phyloP scores from a whole-genome alignment of 2,329 filamentous ascomycete species.

The Plenodomus tracheiphilus region DNA sequence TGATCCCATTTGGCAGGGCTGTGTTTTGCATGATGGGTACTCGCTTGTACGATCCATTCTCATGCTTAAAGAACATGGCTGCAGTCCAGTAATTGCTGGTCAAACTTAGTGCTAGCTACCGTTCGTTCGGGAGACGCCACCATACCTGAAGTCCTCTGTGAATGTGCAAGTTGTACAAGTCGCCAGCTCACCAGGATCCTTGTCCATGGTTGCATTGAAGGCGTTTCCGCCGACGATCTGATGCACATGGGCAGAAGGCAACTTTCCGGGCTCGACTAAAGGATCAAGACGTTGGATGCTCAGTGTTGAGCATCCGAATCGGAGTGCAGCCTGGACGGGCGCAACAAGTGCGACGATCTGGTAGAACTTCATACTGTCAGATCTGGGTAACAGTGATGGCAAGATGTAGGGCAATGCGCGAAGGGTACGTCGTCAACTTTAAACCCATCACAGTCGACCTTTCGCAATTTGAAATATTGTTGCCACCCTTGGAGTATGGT shows the following conservation, averaged over 20 bases:
- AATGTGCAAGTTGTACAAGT: slow-evolving; percentile 33
- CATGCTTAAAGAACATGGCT: slow-evolving; percentile 24
- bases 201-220: slow-evolving; percentile 26
- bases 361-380: slow-evolving; percentile 23
- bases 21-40: slow-evolving; percentile 27
- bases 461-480: not conserved
- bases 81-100: slow-evolving; percentile 33
- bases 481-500: slow-evolving; percentile 1
- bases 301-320: slow-evolving; percentile 34
- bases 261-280: slow-evolving; percentile 25
- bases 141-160: slow-evolving; percentile 20
- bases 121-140: slow-evolving; percentile 26
- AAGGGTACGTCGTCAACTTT: slow-evolving; percentile 3
- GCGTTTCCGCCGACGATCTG: slow-evolving; percentile 35
- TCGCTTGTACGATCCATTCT: slow-evolving; percentile 31
- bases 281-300: slow-evolving; percentile 31
- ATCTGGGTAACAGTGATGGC: not conserved
- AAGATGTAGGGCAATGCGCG: not conserved
- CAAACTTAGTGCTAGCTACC: slow-evolving; percentile 24
- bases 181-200: slow-evolving; percentile 20
- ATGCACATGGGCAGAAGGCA: slow-evolving; percentile 28
- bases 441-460: not conserved
- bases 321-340: slow-evolving; percentile 25
- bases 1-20: slow-evolving; percentile 27
- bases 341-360: slow-evolving; percentile 14